Base-by-base conservation (phyloP, 441 rosid genomes). In the Gossypium trilobum region DNA sequence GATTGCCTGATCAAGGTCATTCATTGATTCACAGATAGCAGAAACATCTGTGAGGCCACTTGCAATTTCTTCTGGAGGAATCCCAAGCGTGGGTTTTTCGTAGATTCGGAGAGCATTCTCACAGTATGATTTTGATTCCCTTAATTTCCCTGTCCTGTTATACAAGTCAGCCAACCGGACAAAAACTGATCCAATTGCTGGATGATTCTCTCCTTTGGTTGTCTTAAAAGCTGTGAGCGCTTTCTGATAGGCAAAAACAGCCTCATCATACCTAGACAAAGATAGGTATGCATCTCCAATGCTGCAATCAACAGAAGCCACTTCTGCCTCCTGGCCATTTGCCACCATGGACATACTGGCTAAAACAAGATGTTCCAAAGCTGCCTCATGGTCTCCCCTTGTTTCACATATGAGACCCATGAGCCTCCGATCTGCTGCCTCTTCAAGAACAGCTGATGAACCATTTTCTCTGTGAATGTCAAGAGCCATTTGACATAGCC, bases 371-470 rank as follows among this genome's bases (percentile, higher is more conserved):
- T 88, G 89, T 75, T 88, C 89, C 2, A 88, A 85, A 57, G 90
- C 89, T 44, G 81, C 82, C 81, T 88, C 93, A 22, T 87, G 89
- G 74, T 88, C 82, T 63, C 93, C 90, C 71, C 78, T 88, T 57
- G 90, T 87, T 79, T 88, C 93, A 44, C 89, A 85, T 79, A 87
- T 82, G 68, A 88, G 89, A 22, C 93, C 93, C 93, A 88, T 87
- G 60, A 88, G 89, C 82, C 88, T 82, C 82, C 88, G 80, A 69
- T 88, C 89, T 0, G 87, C 90, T 0, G 87, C 89, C 78, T 88
- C 93, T 46, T 87, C 85, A 19, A 82, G 70, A 55, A 90, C 80
- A 72, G 85, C 79, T 14, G 88, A 83, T 48, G 74, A 76, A 19
- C 89, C 83, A 22, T 71, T 88, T 70, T 85, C 85, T 67, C 25